phyloP scores from a whole-genome alignment of 2,329 filamentous ascomycete species.

The Alternaria longipes region DNA sequence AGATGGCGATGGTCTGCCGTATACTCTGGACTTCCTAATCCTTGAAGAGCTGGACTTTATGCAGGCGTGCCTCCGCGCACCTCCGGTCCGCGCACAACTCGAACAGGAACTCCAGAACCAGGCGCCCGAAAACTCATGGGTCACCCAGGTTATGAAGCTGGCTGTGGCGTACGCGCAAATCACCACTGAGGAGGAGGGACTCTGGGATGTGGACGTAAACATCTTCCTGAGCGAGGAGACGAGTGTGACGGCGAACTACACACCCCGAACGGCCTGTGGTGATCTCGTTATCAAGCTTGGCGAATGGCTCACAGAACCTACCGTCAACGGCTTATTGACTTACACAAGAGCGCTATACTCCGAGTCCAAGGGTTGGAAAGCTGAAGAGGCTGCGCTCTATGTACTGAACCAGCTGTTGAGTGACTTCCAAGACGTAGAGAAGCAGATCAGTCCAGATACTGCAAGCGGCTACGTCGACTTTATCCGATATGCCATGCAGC shows the following conservation, averaged over 20 bases:
- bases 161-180: conserved; percentile 88
- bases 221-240: conserved; percentile 95
- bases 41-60: conserved; percentile 95
- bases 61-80: conserved; percentile 87
- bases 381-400: conserved; percentile 83
- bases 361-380: conserved; percentile 64
- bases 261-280: conserved; percentile 88
- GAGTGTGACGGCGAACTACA: conserved; percentile 94
- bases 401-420: conserved; percentile 84
- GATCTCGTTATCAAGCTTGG: conserved; percentile 92
- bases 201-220: conserved; percentile 97
- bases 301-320: conserved; percentile 82
- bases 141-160: conserved; percentile 86
- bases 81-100: conserved; percentile 89
- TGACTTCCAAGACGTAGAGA: conserved; percentile 82
- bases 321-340: conserved; percentile 79
- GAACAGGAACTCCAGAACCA: conserved; percentile 74
- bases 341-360: conserved; percentile 80
- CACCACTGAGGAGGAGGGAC: conserved; percentile 87
- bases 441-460: conserved; percentile 73
- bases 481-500: conserved; percentile 78
- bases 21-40: conserved; percentile 91
- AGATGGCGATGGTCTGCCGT: conserved; percentile 89
- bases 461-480: conserved; percentile 80
- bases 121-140: conserved; percentile 72